Evolutionary conservation across 2,329 filamentous ascomycete genomes (phyloP).

Genomic region (Penicillium sp.): DNA sequence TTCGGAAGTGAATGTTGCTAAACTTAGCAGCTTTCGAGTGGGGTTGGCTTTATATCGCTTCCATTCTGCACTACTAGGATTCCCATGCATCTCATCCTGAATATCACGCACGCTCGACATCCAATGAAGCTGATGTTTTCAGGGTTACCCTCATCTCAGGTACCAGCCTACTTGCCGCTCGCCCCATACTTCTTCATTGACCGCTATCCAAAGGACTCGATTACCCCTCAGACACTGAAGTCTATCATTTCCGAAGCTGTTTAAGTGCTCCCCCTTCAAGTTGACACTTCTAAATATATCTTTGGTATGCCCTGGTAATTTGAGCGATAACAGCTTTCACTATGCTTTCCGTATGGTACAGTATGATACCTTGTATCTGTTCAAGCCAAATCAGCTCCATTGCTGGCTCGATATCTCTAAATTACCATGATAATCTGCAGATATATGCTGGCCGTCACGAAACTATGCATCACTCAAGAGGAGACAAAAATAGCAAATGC

Average conservation of each 20-base stretch:
- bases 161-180: neutral
- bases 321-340: neutral
- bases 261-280: neutral
- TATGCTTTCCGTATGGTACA: neutral
- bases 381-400: neutral
- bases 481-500: too few relatives aligned
- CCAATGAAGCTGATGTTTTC: neutral
- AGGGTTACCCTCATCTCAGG: neutral
- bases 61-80: neutral
- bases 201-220: neutral
- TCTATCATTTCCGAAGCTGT: neutral
- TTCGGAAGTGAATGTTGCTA: neutral
- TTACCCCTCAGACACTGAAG: neutral
- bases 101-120: neutral
- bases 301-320: neutral
- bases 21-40: neutral
- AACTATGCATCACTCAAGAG: too few relatives aligned
- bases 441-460: neutral
- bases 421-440: too few relatives aligned
- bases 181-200: neutral
- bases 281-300: constrained; percentile 1
- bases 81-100: neutral
- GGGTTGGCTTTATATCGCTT: neutral
- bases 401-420: too few relatives aligned
- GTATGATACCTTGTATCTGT: neutral